Evolutionary conservation across 129 eudicot genomes (phyloP), one percentile per base, ranked within the genome.

Genomic region (Silybum marianum): DNA sequence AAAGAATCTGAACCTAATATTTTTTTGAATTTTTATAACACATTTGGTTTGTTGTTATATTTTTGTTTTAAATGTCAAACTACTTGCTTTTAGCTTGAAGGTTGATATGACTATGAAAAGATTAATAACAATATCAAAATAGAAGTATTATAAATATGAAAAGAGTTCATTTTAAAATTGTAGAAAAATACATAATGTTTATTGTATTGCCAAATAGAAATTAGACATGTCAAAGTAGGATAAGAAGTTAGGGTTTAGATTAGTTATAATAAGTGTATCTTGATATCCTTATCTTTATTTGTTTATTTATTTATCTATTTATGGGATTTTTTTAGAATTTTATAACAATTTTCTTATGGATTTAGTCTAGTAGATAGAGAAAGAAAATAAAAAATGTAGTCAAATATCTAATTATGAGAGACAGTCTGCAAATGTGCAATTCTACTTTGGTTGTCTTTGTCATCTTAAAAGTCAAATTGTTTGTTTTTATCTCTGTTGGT

Each of bases 371-470:
- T 26, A 75, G n/a, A 58, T 21, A 19, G 39, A 19, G 30, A 44
- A 44, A 44, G 10, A 72, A 32, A 42, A 51, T 54, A 63, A 9
- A 63, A 25, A 6, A 18, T 46, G 24, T 51, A 73, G 14, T 32
- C 80, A 32, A 73, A 28, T 38, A 42, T 70, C 21, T 60, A 40
- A 38, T 77, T 51, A 58, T 69, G 69, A 48, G 78, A 51, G 63
- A 21, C 63, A 58, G 11, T 24, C 71, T 82, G 24, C 62, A 22
- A 58, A 69, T 54, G 18, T 54, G 65, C 65, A 54, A 54, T 76
- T 60, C 21, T 40, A 34, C 40, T 67, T 60, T 36, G 38, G 58
- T n/a, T 68, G 63, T 69, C 63, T 82, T 68, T 46, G 3, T 82
- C 38, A 22, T 22, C 70, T 77, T 24, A 65, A 12, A 70, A 70